phyloP scores from a whole-genome alignment of 345 rosid genomes.

The Lenwebbia sp. region DNA sequence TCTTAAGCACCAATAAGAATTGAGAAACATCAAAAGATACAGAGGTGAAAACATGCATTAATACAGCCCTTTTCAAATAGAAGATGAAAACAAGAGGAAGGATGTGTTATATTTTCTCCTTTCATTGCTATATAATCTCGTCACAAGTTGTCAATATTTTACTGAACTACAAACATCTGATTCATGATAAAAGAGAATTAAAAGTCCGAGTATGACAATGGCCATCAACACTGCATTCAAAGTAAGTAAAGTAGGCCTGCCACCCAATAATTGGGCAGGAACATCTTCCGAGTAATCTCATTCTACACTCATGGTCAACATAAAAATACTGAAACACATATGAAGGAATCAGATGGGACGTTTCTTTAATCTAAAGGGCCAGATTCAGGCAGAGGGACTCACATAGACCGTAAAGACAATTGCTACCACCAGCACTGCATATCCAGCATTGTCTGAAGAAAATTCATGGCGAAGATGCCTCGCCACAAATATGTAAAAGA shows the following conservation, averaged over 20 bases:
- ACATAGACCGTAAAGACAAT: conserved; percentile 66
- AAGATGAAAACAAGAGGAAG: not conserved
- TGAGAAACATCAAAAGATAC: not conserved
- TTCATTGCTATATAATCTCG: not conserved
- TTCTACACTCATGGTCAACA: not conserved
- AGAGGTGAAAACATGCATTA: not conserved
- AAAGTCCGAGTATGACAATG: not conserved
- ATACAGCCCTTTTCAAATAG: not conserved
- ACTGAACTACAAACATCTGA: not conserved
- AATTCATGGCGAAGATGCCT: conserved; percentile 92
- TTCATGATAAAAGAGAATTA: not conserved
- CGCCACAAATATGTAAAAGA: conserved; percentile 86
- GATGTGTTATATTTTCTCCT: not conserved
- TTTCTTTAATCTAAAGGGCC: not conserved
- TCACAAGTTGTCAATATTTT: not conserved
- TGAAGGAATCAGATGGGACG: not conserved
- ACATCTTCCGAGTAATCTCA: not conserved
- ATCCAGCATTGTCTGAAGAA: conserved; percentile 64
- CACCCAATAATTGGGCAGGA: not conserved
- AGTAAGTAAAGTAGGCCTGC: not conserved
- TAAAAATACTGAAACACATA: not conserved
- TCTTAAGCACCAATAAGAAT: not conserved
- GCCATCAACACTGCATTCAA: not conserved
- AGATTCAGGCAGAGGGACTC: conserved; percentile 17
- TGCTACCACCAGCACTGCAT: conserved; percentile 60